Evolutionary conservation across 148 eudicot genomes (phyloP).

Genomic region (Talinum fruticosum): DNA sequence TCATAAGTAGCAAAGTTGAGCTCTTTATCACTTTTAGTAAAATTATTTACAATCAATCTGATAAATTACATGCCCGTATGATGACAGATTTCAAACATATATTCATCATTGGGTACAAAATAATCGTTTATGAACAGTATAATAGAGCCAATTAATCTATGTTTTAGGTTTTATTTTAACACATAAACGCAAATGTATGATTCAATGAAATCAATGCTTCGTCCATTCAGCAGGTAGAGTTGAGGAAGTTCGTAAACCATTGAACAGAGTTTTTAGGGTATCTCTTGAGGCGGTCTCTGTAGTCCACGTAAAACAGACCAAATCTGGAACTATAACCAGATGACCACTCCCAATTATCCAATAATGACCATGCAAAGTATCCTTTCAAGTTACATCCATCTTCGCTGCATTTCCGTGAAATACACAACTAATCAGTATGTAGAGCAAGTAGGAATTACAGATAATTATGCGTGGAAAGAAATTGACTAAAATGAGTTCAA

Average conservation of each 20-base stretch:
- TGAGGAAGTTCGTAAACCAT: constrained; percentile 62
- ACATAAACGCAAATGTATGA: background rate
- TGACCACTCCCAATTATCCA: constrained; percentile 96
- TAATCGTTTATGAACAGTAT: too few relatives aligned
- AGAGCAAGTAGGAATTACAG: too few relatives aligned
- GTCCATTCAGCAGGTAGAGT: constrained; percentile 7
- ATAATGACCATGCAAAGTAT: constrained; percentile 82
- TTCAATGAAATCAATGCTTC: background rate
- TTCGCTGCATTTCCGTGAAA: constrained; percentile 37
- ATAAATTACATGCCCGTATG: too few relatives aligned
- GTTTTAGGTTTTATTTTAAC: too few relatives aligned
- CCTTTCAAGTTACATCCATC: constrained; percentile 92
- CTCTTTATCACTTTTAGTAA: too few relatives aligned
- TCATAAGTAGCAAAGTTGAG: too few relatives aligned
- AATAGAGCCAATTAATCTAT: too few relatives aligned
- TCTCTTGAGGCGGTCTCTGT: constrained; percentile 57
- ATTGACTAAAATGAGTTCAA: too few relatives aligned
- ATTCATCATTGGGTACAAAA: too few relatives aligned
- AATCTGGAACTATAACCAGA: constrained; percentile 71
- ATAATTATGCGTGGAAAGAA: too few relatives aligned
- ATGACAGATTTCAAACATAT: too few relatives aligned
- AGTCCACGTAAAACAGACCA: constrained; percentile 78
- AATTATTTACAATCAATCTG: too few relatives aligned
- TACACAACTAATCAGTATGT: background rate
- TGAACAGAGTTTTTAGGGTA: constrained; percentile 68